Base-by-base conservation (phyloP, 2,329 filamentous ascomycete species). In the Nectriaceae sp. region DNA sequence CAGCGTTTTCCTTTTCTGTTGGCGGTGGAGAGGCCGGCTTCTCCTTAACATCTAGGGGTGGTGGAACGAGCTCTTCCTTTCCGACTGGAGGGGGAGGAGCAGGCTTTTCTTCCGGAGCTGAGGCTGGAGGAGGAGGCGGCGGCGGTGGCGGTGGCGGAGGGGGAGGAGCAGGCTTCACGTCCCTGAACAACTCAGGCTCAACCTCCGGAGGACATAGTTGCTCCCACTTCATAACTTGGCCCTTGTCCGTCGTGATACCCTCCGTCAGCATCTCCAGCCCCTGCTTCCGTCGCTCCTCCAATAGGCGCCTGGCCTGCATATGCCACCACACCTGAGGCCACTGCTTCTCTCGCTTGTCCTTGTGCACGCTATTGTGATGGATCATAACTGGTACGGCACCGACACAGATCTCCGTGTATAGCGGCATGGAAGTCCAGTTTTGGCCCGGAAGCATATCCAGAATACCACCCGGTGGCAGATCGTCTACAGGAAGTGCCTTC, bases 341-440 rank as follows among this genome's bases (percentile, higher is more conserved):
- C 42, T 63, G 57, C 15, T 15, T 37, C 26, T 60, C 52, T n/a
- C 58, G 47, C 31, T 52, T 43, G 4, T 18, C 21, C 47, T 62
- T 60, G 39, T 59, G 47, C 20, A 54, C 38, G 24, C 54, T 56
- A 51, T 62, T 64, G 50, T 66, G 64, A 19, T 65, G 63, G 3
- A 65, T 57, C 47, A 65, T 61, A 44, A 59, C 60, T 16, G 63
- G 64, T 10, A 63, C 58, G 5, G 56, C 50, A 24, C 59, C 62
- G 11, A 60, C 46, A 44, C 62, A 66, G 2, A 65, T 50, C 33
- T 66, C 62, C 18, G 56, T 61, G 50, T 62, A 65, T 8, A 66
- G 50, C 15, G 60, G 55, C 35, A 65, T 43, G 40, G 49, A 42
- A 15, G 57, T 55, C 64, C 63, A 65, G 18, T 53, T 42, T 24